Evolutionary conservation across 306 rosid species (phyloP), one percentile per base, ranked within the genome.

Genomic region (Chamaecrista fasciculata): DNA sequence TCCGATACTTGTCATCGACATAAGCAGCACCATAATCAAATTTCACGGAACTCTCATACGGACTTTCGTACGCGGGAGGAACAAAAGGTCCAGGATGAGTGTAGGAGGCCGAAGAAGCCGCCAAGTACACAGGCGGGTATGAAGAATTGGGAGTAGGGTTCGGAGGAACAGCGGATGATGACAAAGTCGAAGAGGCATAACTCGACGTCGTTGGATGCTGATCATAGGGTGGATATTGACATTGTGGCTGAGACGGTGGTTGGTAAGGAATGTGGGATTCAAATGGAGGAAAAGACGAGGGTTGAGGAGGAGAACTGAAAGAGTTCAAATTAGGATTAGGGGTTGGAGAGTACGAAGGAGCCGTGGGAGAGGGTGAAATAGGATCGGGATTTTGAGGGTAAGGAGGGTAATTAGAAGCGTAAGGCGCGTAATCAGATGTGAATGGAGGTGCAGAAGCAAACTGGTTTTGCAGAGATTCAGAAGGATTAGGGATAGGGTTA

Each of bases 361-460:
- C 86, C 33, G 87, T 76, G 36, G 87, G 87, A 62, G 86, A 76
- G 25, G 78, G 66, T 11, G 66, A 29, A 46, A 72, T 21, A 33
- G 79, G 85, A 79, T 83, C 88, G 72, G 90, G 66, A 79, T 78
- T 85, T 18, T 76, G 94, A 11, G 84, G 23, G 73, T 78, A 87
- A 0, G 86, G 69, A 62, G 83, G 77, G 75, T 74, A 82, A 48
- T 57, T 29, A 3, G 80, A 33, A 65, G 86, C 46, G 48, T 85
- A 83, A 37, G 21, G 26, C 4, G 81, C 37, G 79, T 76, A 76
- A 69, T 87, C 94, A 44, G 87, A 5, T 56, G 81, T 34, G 72
- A 80, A 88, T 2, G 91, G 95, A 8, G 95, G 91, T 0, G 95
- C 91, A 1, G 91, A 88, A 33, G 94, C 94, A 79, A 70, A 81